Conservation (phyloP, 768 basidiomycete genomes). For the Xerocomus potaroensis region DNA sequence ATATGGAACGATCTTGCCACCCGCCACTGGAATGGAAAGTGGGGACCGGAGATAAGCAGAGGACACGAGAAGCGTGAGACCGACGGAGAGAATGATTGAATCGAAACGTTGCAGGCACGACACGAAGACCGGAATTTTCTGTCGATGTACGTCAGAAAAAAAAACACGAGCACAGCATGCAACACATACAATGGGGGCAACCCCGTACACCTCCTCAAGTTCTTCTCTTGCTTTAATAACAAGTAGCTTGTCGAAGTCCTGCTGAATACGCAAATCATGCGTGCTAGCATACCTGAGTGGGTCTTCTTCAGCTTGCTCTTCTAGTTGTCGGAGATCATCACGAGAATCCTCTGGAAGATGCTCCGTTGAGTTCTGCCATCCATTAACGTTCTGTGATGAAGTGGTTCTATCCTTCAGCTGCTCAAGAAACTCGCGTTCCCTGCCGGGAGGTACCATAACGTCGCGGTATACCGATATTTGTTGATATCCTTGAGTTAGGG, state of each 20-base stretch:
- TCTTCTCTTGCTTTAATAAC: conserved; percentile 66
- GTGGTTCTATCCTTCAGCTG: conserved; percentile 18
- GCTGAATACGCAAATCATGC: conserved; percentile 46
- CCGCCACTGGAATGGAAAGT: conserved; percentile 31
- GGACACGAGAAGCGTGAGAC: conserved; percentile 49
- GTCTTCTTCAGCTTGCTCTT: conserved; percentile 13
- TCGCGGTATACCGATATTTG: conserved; percentile 64
- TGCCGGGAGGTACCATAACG: conserved; percentile 50
- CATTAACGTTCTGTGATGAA: conserved; percentile 1
- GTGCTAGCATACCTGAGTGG: conserved; percentile 3
- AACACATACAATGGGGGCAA: conserved; percentile 68
- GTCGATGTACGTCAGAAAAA: conserved; percentile 7
- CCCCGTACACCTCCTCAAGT: conserved; percentile 72
- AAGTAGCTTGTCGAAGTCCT: conserved; percentile 63
- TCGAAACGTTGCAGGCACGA: conserved; percentile 74
- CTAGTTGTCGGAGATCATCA: conserved; percentile 17
- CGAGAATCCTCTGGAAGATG: conserved; percentile 6
- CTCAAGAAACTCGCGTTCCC: conserved; percentile 38
- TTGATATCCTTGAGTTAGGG: conserved; percentile 68
- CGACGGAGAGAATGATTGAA: conserved; percentile 65
- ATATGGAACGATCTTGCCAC: conserved; percentile 13
- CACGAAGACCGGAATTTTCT: conserved; percentile 78
- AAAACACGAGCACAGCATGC: background rate
- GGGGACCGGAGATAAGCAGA: conserved; percentile 58
- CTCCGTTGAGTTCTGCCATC: conserved; percentile 11